These are phyloP conservation scores for Globisporangium polare DNA, from an alignment of 352 stramenopile genomes.

Conservation along the genomic window DNA sequence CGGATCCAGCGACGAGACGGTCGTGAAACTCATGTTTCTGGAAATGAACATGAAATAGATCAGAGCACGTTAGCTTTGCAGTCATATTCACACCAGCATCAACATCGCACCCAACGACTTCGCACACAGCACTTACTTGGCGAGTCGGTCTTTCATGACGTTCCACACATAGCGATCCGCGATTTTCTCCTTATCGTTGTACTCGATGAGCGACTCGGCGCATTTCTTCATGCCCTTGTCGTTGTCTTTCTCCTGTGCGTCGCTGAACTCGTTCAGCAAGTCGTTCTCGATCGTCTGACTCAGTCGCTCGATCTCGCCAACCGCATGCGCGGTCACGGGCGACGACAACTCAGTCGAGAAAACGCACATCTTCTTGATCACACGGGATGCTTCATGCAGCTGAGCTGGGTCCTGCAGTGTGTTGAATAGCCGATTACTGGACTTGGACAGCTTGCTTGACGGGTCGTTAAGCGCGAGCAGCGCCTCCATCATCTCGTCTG, in stretches of 20 bases:
- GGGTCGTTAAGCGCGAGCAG: slow-evolving; percentile 70
- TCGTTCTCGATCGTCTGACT: slow-evolving; percentile 76
- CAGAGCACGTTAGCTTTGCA: neutral
- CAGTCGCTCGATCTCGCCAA: slow-evolving; percentile 67
- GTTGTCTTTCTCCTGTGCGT: slow-evolving; percentile 58
- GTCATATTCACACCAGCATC: neutral
- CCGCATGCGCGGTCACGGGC: slow-evolving; percentile 43
- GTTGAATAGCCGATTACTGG: slow-evolving; percentile 58
- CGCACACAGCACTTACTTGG: slow-evolving; percentile 27
- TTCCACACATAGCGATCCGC: slow-evolving; percentile 84
- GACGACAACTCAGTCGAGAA: slow-evolving; percentile 74
- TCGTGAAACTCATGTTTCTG: slow-evolving; percentile 21
- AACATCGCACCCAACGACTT: neutral
- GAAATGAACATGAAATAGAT: neutral
- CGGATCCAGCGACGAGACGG: slow-evolving; percentile 35
- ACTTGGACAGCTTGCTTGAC: slow-evolving; percentile 44
- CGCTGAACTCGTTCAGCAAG: slow-evolving; percentile 67
- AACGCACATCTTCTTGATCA: slow-evolving; percentile 71
- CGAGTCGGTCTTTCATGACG: slow-evolving; percentile 68
- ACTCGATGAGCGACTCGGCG: slow-evolving; percentile 70
- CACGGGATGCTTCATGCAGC: slow-evolving; percentile 57
- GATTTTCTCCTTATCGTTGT: slow-evolving; percentile 82
- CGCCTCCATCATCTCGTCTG: slow-evolving; percentile 74
- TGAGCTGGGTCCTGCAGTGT: slow-evolving; percentile 67
- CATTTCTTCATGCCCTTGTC: slow-evolving; percentile 50